Evolutionary conservation across 371 early-diverging fungal species (phyloP), one percentile per base, ranked within the genome.

Genomic region (Actinomortierella ambigua): DNA sequence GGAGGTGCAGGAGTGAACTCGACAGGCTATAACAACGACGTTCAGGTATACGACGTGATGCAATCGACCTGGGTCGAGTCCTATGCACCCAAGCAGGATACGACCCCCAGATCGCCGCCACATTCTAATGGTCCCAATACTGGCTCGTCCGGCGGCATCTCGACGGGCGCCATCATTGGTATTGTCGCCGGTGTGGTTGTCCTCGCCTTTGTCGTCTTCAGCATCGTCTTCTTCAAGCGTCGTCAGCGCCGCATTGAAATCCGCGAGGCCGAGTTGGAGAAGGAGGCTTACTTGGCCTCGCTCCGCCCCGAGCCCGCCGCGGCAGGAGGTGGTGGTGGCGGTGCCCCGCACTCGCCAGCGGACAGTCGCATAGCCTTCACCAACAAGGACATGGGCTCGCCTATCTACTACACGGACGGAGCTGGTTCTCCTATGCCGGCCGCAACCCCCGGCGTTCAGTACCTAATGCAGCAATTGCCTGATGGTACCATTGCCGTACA

Each of bases 381-480:
- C 1, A 65, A 58, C 17, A 50, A 43, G 22, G 65, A 55, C 29
- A 65, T 70, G 70, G 65, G 61, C 18, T 60, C 64, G 15, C 47
- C 61, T 24, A n/a, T n/a, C n/a, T n/a, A n/a, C n/a, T n/a, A n/a
- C n/a, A n/a, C n/a, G n/a, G n/a, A n/a, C n/a, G n/a, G n/a, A n/a
- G n/a, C n/a, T n/a, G n/a, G n/a, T n/a, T n/a, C n/a, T n/a, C n/a
- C n/a, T n/a, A n/a, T n/a, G n/a, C n/a, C n/a, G n/a, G n/a, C n/a
- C n/a, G n/a, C n/a, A n/a, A n/a, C n/a, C n/a, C 53, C 50, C 22
- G 66, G 66, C 23, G 66, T 71, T 13, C 73, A 71, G 50, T 71
- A 71, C 40, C 39, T 71, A 60, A 71, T 71, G 73, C 73, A 71
- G n/a, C 73, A 71, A 22, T 56, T 71, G 1, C 73, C 73, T 17